Conservation (phyloP, 1,284 basidiomycete species). For the Somion occarium region DNA sequence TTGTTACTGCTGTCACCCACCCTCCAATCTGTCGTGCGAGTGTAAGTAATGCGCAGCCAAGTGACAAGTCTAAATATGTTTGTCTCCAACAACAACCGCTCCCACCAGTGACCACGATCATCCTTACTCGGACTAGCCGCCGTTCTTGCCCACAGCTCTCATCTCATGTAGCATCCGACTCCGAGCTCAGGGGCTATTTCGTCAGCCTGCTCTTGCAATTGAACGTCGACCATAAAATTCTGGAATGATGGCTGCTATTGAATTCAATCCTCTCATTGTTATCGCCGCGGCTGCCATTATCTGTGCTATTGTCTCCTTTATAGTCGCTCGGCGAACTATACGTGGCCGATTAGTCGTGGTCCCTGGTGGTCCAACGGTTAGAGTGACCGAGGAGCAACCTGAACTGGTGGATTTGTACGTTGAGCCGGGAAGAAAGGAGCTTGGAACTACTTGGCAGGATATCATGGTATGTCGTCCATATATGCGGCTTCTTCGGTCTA, state of each 20-base stretch:
- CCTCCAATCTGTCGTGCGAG: too few relatives aligned
- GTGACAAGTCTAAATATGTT: neutral
- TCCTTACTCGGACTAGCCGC: neutral
- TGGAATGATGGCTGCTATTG: neutral
- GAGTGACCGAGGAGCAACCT: neutral
- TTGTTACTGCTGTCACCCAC: too few relatives aligned
- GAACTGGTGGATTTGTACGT: neutral
- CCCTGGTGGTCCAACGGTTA: neutral
- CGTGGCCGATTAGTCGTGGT: neutral
- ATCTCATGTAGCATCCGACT: neutral
- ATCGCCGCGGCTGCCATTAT: neutral
- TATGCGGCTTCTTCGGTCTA: neutral
- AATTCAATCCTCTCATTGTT: slow-evolving; percentile 2
- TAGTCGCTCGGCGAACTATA: neutral
- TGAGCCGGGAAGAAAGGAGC: neutral
- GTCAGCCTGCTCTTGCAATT: neutral
- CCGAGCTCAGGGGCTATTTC: neutral
- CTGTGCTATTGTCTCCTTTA: neutral
- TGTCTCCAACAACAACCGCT: neutral
- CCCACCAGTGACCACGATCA: neutral
- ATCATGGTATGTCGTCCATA: neutral
- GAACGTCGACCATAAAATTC: neutral
- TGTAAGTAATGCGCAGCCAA: neutral
- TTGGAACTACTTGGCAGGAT: neutral
- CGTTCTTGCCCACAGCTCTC: neutral